Base-by-base conservation (phyloP, 2,329 filamentous ascomycete genomes). In the Fusarium nanum region DNA sequence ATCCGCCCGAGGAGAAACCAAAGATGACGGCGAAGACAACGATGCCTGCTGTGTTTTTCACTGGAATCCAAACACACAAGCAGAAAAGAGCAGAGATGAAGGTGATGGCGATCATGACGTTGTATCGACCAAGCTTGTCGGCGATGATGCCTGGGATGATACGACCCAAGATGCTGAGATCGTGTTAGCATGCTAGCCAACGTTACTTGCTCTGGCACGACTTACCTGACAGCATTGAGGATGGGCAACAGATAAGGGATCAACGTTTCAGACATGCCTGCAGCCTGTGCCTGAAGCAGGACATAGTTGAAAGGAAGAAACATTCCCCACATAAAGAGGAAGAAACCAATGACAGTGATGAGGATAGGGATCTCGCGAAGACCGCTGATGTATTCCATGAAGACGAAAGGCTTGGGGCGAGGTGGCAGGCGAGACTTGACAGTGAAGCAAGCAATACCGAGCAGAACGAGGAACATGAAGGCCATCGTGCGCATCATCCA, bases 1-100 rank as follows among this genome's bases (percentile, higher is more conserved):
- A 91, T 4, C 87, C 87, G 14, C 91, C 92, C 0, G 88, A 90
- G 16, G 85, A 85, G 76, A 93, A 92, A 20, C 91, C 92, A 70
- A 91, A 93, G 9, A 92, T 78, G n/a, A 86, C 82, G 14, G 86
- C 84, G 76, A 92, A 93, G 37, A 88, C 82, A 52, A 93, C 84
- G 61, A 90, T 87, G 2, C 87, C 84, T 0, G 85, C 84, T 12
- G 89, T 86, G 40, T 82, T 81, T 5, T 80, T 81, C 54, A 81
- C 83, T 3, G 83, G 82, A 6, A 84, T 80, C 84, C 84, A 86
- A 30, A 91, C 76, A 28, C 76, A 82, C 2, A 86, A 76, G 16
- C 78, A 81, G 59, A 84, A 80, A 40, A 85, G 59, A 37, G 79
- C 80, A 10, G 86, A 85, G 59, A 87, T 71, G 20, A 82, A 79